Conservation (phyloP, 352 stramenopile species). For the Globisporangium splendens region DNA sequence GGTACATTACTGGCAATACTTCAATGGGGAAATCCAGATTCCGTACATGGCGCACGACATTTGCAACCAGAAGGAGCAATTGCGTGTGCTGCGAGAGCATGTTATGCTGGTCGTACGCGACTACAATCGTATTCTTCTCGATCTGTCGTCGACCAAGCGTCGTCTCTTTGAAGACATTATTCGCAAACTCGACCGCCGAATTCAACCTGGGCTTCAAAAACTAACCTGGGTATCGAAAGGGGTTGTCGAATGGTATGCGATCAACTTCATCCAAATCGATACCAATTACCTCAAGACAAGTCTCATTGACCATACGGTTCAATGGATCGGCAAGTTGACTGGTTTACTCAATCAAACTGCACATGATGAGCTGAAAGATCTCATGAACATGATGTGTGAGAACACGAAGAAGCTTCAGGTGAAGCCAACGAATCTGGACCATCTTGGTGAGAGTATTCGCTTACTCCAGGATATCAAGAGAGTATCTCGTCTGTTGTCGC, state of each 20-base stretch:
- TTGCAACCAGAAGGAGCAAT: constrained; percentile 91
- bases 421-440: constrained; percentile 87
- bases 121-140: constrained; percentile 94
- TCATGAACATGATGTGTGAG: constrained; percentile 88
- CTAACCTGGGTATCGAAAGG: constrained; percentile 92
- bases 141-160: constrained; percentile 87
- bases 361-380: constrained; percentile 77
- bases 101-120: constrained; percentile 94
- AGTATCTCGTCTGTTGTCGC: constrained; percentile 57
- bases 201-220: constrained; percentile 91
- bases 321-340: constrained; percentile 93
- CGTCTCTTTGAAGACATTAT: constrained; percentile 94
- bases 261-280: constrained; percentile 96
- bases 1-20: constrained; percentile 90
- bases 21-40: constrained; percentile 92
- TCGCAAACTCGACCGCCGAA: constrained; percentile 90
- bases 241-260: constrained; percentile 92
- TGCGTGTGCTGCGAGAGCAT: constrained; percentile 90
- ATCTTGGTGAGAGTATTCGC: constrained; percentile 90
- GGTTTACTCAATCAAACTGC: constrained; percentile 91
- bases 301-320: constrained; percentile 90
- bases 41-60: constrained; percentile 95
- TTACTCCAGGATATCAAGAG: constrained; percentile 86
- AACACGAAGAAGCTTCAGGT: constrained; percentile 83
- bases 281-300: constrained; percentile 90